These are phyloP conservation scores for Ceratorhiza oryzae-sativae DNA, from an alignment of 1,284 basidiomycete species.

Conservation along the genomic window DNA sequence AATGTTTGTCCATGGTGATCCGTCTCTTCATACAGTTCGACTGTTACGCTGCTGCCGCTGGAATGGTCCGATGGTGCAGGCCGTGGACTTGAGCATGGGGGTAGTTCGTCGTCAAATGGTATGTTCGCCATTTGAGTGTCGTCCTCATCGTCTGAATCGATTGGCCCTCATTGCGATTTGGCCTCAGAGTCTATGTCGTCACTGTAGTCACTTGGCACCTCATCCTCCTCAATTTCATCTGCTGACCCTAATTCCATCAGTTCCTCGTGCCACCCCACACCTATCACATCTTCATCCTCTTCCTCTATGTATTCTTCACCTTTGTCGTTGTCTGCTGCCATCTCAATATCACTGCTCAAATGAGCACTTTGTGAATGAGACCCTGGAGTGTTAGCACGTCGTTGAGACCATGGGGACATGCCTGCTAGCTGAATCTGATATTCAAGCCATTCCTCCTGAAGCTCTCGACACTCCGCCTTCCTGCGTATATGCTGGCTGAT, in stretches of 20 bases:
- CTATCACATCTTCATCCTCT: neutral
- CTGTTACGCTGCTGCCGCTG: no score
- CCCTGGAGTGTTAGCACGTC: no score
- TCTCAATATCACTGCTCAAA: neutral
- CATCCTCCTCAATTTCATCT: neutral
- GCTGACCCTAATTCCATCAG: neutral
- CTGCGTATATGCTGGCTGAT: no score
- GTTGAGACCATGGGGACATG: no score
- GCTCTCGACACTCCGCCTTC: no score
- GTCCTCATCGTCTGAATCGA: neutral
- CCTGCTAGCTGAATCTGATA: no score
- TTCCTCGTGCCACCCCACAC: neutral
- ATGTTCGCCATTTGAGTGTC: neutral
- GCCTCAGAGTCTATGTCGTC: no score
- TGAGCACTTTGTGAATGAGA: neutral
- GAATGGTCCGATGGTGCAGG: neutral
- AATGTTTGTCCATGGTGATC: neutral
- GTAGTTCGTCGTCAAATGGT: neutral
- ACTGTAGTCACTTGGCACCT: no score
- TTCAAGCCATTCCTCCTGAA: no score
- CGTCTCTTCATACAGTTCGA: neutral
- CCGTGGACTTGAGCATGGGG: neutral
- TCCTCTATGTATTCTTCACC: neutral
- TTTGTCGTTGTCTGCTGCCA: neutral
- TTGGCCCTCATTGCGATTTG: neutral